A percentile compares a stretch with the other conserved stretches of the same genome.
phyloP scores from a whole-genome alignment of 805 yeast species.

The Ogataea glucozyma region DNA sequence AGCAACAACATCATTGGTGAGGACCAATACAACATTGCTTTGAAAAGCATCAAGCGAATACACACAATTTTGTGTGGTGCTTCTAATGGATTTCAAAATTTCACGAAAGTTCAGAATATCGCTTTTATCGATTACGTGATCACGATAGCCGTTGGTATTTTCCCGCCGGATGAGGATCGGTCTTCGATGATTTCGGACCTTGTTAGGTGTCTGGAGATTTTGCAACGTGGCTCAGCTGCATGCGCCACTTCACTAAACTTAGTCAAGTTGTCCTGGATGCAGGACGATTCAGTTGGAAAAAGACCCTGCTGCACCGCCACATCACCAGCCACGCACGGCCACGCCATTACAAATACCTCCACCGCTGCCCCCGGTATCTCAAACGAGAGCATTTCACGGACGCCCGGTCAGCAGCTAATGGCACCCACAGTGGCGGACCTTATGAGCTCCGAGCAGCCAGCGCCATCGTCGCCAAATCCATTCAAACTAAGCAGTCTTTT shows the following conservation, averaged over 20 bases:
- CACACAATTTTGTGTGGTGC: slow-evolving; percentile 3
- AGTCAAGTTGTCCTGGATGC: background rate
- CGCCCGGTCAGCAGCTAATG: too few species aligned
- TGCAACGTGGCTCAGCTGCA: slow-evolving; percentile 4
- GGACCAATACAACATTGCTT: slow-evolving; percentile 3
- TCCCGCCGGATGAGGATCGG: background rate
- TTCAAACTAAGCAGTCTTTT: slow-evolving; percentile 6
- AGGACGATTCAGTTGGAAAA: background rate
- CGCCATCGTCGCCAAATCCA: background rate
- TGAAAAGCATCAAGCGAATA: background rate
- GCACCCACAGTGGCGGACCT: too few species aligned
- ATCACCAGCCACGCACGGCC: too few species aligned
- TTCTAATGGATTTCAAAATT: background rate
- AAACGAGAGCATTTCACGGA: too few species aligned
- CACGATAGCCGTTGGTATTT: slow-evolving; percentile 3
- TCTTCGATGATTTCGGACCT: background rate
- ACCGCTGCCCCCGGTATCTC: background rate
- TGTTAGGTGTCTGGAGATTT: slow-evolving; percentile 1
- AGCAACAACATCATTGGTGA: slow-evolving; percentile 9
- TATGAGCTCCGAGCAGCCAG: too few species aligned
- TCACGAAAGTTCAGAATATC: slow-evolving; percentile 4
- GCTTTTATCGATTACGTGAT: slow-evolving; percentile 6
- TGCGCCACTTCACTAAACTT: slow-evolving; percentile 2
- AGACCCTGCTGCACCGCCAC: background rate
- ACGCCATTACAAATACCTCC: background rate